Evolutionary conservation across 2,329 filamentous ascomycete genomes (phyloP), one percentile per base, ranked within the genome.

Genomic region (Pseudogymnoascus destructans): DNA sequence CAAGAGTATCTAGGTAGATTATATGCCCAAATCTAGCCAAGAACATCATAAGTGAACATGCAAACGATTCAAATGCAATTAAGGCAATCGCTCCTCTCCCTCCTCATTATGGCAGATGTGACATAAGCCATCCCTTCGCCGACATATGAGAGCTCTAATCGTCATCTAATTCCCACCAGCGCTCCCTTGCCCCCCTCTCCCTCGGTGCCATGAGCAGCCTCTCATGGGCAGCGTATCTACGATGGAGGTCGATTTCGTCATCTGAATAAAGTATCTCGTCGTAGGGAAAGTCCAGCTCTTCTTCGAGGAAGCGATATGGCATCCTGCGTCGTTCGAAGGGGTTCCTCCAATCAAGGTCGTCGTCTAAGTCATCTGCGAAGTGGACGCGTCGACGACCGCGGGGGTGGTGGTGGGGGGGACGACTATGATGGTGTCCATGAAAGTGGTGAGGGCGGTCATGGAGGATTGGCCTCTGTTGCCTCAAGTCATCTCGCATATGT

Each of bases 151-250:
- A 21, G 25, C 25, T 38, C 54, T 56, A 56, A n/a, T 56, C 54
- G 10, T 36, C 54, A 35, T 56, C 35, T 30, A 52, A 32, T 36
- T 56, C 54, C 54, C 54, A 56, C 54, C 54, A 56, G n/a, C 30
- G 32, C 32, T 35, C 54, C 11, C 32, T n/a, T 30, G 15, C 1
- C 15, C 25, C 46, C 17, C 54, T 36, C 30, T 38, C 54, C 30
- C 54, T 56, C 11, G 54, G 32, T 17, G 54, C 32, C 54, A 56
- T 36, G 19, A 56, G 35, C 5, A 56, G 35, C 17, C 54, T 56
- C 32, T 56, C 54, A 27, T 56, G 54, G 1, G 54, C 46, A 5
- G 46, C 46, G 25, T 52, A 52, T 8, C 46, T 52, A 8, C 10
- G 46, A 30, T 52, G 54, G 1, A 56, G 35, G 17, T 56, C 54